Evolutionary conservation across 805 yeast species (phyloP).

Genomic region (Metschnikowia picachoensis): DNA sequence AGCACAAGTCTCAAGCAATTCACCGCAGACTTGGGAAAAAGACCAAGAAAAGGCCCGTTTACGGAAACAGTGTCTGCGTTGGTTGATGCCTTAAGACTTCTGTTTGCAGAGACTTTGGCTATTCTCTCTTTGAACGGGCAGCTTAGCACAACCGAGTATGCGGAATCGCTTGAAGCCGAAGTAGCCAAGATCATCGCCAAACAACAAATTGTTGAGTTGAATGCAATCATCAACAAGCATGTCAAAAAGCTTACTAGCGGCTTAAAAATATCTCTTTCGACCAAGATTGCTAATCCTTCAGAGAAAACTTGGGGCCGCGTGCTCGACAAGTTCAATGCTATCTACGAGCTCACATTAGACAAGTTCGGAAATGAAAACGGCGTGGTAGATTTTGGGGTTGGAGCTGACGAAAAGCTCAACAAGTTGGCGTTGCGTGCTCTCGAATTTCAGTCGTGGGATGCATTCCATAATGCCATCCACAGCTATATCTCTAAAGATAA

Average conservation of each 20-base stretch:
- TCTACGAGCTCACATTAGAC: constrained; percentile 23
- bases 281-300: constrained; percentile 47
- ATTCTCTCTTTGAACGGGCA: constrained; percentile 29
- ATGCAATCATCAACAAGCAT: constrained; percentile 30
- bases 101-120: constrained; percentile 14
- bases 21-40: constrained; percentile 13
- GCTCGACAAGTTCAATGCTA: constrained; percentile 45
- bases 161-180: constrained; percentile 13
- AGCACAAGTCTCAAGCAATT: constrained; percentile 6
- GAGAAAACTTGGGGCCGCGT: constrained; percentile 26
- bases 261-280: constrained; percentile 50
- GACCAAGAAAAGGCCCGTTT: constrained; percentile 11
- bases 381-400: constrained; percentile 61
- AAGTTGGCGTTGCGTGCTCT: constrained; percentile 39
- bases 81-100: constrained; percentile 11
- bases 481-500: constrained; percentile 65
- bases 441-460: constrained; percentile 59
- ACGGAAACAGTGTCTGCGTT: constrained; percentile 12
- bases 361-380: constrained; percentile 19
- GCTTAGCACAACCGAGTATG: constrained; percentile 21
- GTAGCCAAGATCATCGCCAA: constrained; percentile 29
- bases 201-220: constrained; percentile 35
- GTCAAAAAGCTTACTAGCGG: constrained; percentile 44
- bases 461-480: constrained; percentile 53
- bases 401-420: constrained; percentile 46